Conservation (phyloP, 352 stramenopile genomes). For the Phytopythium sindhum region DNA sequence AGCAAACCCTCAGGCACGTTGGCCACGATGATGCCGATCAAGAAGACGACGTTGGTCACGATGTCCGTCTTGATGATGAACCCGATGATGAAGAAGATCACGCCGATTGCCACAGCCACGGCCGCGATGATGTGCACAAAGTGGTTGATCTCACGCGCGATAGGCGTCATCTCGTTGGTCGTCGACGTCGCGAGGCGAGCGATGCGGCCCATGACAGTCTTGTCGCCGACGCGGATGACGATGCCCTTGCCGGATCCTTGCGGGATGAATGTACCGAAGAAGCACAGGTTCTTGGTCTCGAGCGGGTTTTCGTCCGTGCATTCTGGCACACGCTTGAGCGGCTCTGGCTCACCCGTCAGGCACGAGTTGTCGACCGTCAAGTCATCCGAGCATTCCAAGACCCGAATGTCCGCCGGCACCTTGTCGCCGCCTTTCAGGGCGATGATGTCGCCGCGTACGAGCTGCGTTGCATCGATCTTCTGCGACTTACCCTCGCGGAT, state of each 20-base stretch:
- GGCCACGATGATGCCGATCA: conserved; percentile 52
- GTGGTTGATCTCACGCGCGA: conserved; percentile 41
- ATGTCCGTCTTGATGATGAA: conserved; percentile 36
- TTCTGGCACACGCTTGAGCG: conserved; percentile 27
- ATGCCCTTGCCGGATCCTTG: conserved; percentile 38
- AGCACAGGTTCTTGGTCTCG: conserved; percentile 45
- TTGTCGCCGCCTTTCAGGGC: conserved; percentile 48
- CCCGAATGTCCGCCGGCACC: conserved; percentile 49
- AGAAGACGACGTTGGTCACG: conserved; percentile 59
- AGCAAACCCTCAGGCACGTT: conserved; percentile 86
- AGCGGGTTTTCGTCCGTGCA: conserved; percentile 21
- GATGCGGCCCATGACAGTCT: conserved; percentile 53
- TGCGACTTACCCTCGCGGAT: conserved; percentile 42
- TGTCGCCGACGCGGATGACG: conserved; percentile 43
- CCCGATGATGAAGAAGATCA: conserved; percentile 28
- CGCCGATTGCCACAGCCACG: conserved; percentile 28
- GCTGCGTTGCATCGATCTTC: conserved; percentile 37
- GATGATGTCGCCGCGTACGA: conserved; percentile 53
- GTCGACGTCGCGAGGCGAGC: conserved; percentile 38
- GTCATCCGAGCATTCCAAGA: conserved; percentile 44
- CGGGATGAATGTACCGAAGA: conserved; percentile 57
- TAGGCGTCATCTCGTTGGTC: conserved; percentile 26
- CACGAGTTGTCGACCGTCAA: conserved; percentile 68
- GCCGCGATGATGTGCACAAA: conserved; percentile 47
- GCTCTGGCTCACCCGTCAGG: conserved; percentile 52